Evolutionary conservation across 345 rosid species (phyloP).

Genomic region (rapeseed (Brassica napus)): DNA sequence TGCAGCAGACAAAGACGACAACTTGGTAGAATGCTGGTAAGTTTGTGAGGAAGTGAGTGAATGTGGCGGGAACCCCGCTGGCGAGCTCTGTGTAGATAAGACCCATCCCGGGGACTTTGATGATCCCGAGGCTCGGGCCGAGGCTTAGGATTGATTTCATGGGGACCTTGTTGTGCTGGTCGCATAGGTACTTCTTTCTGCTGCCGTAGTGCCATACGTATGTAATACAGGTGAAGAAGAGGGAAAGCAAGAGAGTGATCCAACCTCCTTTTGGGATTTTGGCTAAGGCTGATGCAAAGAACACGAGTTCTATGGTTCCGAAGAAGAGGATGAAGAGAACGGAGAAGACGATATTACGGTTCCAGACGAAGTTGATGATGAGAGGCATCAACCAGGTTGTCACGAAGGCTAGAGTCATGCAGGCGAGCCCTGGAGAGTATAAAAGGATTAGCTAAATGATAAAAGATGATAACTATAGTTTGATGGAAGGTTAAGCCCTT

Average conservation of each 20-base stretch:
- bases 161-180: slow-evolving; percentile 76
- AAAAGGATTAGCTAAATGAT: slow-evolving; percentile 15
- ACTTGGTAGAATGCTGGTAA: slow-evolving; percentile 92
- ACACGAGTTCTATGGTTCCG: slow-evolving; percentile 71
- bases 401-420: slow-evolving; percentile 62
- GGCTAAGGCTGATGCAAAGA: slow-evolving; percentile 56
- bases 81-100: slow-evolving; percentile 82
- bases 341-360: slow-evolving; percentile 49
- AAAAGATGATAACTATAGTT: background rate
- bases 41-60: slow-evolving; percentile 80
- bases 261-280: slow-evolving; percentile 81
- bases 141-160: slow-evolving; percentile 76
- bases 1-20: slow-evolving; percentile 78
- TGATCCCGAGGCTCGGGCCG: slow-evolving; percentile 86
- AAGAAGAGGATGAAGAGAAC: slow-evolving; percentile 57
- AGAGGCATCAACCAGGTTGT: slow-evolving; percentile 74
- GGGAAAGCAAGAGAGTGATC: slow-evolving; percentile 69
- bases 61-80: slow-evolving; percentile 75
- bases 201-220: slow-evolving; percentile 84
- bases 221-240: slow-evolving; percentile 50
- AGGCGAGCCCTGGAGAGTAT: slow-evolving; percentile 68
- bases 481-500: slow-evolving; percentile 31
- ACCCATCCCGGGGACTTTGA: slow-evolving; percentile 91
- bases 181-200: slow-evolving; percentile 76
- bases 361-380: slow-evolving; percentile 75